These are phyloP conservation scores for Vitis hybrid DNA, from an alignment of 177 flowering plant genomes.

Conservation along the genomic window DNA sequence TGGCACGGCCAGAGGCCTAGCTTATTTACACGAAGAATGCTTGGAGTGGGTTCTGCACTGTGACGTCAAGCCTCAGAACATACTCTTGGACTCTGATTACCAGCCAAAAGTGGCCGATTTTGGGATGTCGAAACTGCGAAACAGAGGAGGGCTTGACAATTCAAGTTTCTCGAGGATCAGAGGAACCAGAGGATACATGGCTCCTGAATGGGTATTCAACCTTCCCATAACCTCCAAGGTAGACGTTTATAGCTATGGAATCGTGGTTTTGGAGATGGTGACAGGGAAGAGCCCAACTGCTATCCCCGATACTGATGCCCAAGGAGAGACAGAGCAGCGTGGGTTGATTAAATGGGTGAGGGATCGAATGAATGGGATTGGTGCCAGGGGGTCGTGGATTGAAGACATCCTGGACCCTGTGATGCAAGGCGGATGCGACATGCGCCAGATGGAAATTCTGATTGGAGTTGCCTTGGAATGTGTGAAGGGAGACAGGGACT, in stretches of 20 bases:
- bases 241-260: slow-evolving; percentile 8
- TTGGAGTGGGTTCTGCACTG: slow-evolving; percentile 6
- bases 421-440: neutral
- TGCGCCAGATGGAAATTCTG: neutral
- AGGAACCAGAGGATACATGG: slow-evolving; percentile 11
- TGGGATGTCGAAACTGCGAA: neutral
- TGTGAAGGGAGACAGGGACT: too few species aligned
- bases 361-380: slow-evolving; percentile 1
- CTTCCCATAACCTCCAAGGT: neutral
- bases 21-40: slow-evolving; percentile 7
- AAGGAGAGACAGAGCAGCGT: neutral
- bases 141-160: neutral
- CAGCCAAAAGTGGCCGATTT: slow-evolving; percentile 7
- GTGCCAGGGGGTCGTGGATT: neutral
- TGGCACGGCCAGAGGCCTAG: slow-evolving; percentile 4
- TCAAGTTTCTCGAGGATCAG: slow-evolving; percentile 5
- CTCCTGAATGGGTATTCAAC: slow-evolving; percentile 2
- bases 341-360: slow-evolving; percentile 4
- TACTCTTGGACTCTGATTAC: slow-evolving; percentile 6
- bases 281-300: neutral
- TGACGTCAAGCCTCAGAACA: slow-evolving; percentile 11
- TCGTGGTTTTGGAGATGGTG: slow-evolving; percentile 1
- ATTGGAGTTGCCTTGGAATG: neutral
- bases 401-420: neutral
- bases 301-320: neutral